A percentile compares a stretch with the other conserved stretches of the same genome.
phyloP scores from a whole-genome alignment of 768 basidiomycete species.

The Psilocybe tampanensis region DNA sequence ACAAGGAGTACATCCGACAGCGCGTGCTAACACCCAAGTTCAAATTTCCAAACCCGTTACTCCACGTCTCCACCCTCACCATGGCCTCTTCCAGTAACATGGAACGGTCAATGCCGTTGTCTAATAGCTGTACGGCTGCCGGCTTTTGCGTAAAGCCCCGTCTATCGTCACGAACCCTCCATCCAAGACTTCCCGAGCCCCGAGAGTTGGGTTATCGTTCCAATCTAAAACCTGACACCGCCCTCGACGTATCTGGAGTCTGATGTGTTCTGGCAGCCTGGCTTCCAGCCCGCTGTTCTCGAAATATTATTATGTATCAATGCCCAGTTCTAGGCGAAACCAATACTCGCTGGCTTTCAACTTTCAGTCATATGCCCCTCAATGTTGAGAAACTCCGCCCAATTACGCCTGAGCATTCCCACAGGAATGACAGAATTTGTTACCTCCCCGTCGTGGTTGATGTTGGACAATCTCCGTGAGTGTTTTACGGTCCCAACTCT shows the following conservation, averaged over 20 bases:
- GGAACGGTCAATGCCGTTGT: background rate
- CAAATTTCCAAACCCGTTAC: too few relatives aligned
- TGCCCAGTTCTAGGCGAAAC: background rate
- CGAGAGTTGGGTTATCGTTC: background rate
- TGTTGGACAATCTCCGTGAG: constrained; percentile 3
- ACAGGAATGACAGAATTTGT: constrained; percentile 2
- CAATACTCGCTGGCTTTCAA: constrained; percentile 5
- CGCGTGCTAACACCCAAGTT: too few relatives aligned
- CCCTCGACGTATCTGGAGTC: background rate
- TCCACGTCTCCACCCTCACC: background rate
- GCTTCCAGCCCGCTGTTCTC: constrained; percentile 6
- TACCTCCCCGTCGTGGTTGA: constrained; percentile 6
- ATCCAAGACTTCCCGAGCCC: background rate
- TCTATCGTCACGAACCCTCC: background rate
- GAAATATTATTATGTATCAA: constrained; percentile 5
- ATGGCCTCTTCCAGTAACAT: background rate
- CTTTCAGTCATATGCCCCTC: constrained; percentile 4
- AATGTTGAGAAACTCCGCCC: background rate
- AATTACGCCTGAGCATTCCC: constrained; percentile 7
- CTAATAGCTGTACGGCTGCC: background rate
- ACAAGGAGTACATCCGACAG: too few relatives aligned
- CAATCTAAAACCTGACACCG: background rate
- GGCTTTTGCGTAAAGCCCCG: background rate
- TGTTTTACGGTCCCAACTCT: background rate
- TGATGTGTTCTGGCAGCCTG: background rate